Evolutionary conservation across 2,329 filamentous ascomycete species (phyloP).

Genomic region (Xenoacremonium recifei): DNA sequence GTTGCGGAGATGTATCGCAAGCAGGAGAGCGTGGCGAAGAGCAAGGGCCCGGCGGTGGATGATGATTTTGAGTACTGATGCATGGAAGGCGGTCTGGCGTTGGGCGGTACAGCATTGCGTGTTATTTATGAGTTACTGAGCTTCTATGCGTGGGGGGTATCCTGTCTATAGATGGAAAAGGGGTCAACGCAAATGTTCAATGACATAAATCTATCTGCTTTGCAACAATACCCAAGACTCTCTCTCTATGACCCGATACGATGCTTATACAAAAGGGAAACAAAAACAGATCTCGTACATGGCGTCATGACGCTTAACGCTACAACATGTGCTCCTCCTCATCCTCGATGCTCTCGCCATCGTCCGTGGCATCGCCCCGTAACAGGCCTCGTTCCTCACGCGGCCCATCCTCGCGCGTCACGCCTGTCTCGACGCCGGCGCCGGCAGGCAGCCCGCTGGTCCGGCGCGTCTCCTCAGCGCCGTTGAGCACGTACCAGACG

Average conservation of each 20-base stretch:
- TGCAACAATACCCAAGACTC: no score
- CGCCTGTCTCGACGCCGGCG: conserved; percentile 29
- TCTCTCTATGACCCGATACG: no score
- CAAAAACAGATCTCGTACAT: no score
- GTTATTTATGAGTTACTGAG: no score
- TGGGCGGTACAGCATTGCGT: no score
- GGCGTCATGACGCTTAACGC: conserved; percentile 1
- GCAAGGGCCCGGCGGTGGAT: conserved; percentile 82
- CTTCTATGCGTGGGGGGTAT: no score
- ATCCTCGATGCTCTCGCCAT: conserved; percentile 27
- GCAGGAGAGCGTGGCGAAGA: conserved; percentile 88
- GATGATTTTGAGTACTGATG: conserved; percentile 99
- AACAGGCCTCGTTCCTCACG: conserved; percentile 45
- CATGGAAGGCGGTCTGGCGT: no score
- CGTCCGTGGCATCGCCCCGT: conserved; percentile 34
- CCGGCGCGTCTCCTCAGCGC: conserved; percentile 61
- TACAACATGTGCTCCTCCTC: conserved; percentile 24
- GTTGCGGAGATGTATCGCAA: conserved; percentile 96
- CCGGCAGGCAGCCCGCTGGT: conserved; percentile 27
- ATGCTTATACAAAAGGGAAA: no score
- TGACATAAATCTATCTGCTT: no score
- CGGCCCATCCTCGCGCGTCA: conserved; percentile 36
- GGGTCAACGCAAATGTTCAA: no score
- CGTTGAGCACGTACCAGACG: conserved; percentile 89
- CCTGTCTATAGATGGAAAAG: no score